phyloP scores from a whole-genome alignment of 805 yeast species.

The Metschnikowia koreensis region DNA sequence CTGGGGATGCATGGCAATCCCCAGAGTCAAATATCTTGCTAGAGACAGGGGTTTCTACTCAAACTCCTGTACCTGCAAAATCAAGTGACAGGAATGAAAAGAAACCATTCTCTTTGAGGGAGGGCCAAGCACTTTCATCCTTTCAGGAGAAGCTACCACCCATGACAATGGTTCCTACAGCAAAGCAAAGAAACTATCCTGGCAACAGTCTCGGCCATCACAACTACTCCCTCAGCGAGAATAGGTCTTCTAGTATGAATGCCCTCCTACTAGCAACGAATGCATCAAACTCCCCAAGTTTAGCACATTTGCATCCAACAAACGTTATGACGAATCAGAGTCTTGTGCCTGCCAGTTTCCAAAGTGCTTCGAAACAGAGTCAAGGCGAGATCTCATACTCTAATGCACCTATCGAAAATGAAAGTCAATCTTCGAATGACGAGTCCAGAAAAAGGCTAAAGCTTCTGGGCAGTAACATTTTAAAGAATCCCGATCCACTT shows the following conservation, averaged over 20 bases:
- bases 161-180: slow-evolving; percentile 7
- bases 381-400: background rate
- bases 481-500: background rate
- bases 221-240: slow-evolving; percentile 2
- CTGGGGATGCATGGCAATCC: background rate
- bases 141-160: slow-evolving; percentile 16
- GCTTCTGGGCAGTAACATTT: background rate
- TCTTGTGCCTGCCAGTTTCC: background rate
- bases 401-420: background rate
- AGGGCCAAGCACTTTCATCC: background rate
- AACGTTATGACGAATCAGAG: background rate
- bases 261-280: slow-evolving; percentile 17
- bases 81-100: background rate
- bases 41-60: background rate
- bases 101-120: background rate
- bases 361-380: background rate
- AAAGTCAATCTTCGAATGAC: background rate
- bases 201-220: background rate
- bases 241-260: slow-evolving; percentile 12
- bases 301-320: background rate
- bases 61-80: background rate
- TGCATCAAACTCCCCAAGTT: background rate
- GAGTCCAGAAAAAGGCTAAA: slow-evolving; percentile 1
- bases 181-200: slow-evolving; percentile 1
- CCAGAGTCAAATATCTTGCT: background rate